Conservation (phyloP, 1,284 basidiomycete species). For the Entoloma clypeatum region DNA sequence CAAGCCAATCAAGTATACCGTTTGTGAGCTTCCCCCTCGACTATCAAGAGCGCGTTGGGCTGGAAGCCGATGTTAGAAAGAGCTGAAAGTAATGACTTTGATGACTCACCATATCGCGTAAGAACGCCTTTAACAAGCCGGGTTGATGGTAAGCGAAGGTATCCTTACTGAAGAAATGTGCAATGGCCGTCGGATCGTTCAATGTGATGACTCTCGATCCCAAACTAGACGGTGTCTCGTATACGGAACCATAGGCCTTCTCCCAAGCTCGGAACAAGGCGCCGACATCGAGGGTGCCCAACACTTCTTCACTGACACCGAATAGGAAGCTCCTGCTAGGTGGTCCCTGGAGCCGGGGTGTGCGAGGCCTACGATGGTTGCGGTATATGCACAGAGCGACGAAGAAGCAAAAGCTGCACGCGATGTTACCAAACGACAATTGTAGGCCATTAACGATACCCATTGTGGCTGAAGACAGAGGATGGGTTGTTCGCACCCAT, state of each 20-base stretch:
- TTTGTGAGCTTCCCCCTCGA: background rate
- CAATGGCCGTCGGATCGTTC: slow-evolving; percentile 45
- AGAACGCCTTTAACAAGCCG: slow-evolving; percentile 27
- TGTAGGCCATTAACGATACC: no score
- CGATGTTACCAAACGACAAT: no score
- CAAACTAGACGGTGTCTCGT: slow-evolving; percentile 30
- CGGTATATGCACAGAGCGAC: no score
- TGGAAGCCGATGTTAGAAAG: background rate
- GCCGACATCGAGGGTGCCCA: slow-evolving; percentile 16
- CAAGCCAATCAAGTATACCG: slow-evolving; percentile 31
- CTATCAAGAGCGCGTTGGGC: background rate
- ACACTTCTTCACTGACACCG: slow-evolving; percentile 24
- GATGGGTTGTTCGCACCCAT: no score
- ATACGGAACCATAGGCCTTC: slow-evolving; percentile 41
- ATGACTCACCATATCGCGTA: slow-evolving; percentile 30
- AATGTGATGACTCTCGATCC: slow-evolving; percentile 35
- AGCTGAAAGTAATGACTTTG: background rate
- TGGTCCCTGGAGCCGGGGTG: slow-evolving; percentile 24
- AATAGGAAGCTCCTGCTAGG: slow-evolving; percentile 23
- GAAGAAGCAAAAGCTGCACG: no score
- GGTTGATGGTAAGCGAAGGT: slow-evolving; percentile 37
- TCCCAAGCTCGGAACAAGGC: slow-evolving; percentile 33
- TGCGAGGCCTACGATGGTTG: slow-evolving; percentile 1
- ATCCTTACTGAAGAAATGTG: slow-evolving; percentile 41
- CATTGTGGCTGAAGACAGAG: no score